Percentiles rank a stretch among this genome's conserved stretches.
Conservation (phyloP, 1,284 basidiomycete species). For the Phellinidium pouzarii region DNA sequence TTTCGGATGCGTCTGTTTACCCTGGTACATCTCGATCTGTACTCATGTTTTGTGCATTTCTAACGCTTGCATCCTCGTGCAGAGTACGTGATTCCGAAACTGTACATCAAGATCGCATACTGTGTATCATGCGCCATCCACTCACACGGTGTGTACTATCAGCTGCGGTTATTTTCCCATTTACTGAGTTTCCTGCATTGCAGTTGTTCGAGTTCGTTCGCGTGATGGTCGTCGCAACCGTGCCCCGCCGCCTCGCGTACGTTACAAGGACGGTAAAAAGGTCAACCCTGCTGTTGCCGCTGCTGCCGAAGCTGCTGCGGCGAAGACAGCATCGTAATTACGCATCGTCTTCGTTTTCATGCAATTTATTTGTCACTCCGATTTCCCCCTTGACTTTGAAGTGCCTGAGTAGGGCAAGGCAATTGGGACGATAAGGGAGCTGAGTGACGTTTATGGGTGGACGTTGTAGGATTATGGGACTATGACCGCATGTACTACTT, state of each 20-base stretch:
- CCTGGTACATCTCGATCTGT: constrained; percentile 52
- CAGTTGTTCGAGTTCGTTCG: constrained; percentile 87
- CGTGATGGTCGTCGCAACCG: constrained; percentile 92
- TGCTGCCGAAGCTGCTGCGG: constrained; percentile 48
- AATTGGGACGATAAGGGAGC: background rate
- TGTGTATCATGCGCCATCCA: constrained; percentile 99
- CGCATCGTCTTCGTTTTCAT: background rate
- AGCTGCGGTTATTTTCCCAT: constrained; percentile 26
- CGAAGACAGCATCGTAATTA: constrained; percentile 29
- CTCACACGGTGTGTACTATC: constrained; percentile 68
- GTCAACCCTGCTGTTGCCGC: constrained; percentile 67
- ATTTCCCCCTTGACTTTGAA: background rate
- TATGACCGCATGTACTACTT: background rate
- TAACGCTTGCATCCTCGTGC: constrained; percentile 18
- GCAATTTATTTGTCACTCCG: too few species aligned
- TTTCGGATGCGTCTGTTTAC: constrained; percentile 96
- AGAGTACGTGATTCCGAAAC: constrained; percentile 97
- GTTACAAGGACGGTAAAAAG: constrained; percentile 99
- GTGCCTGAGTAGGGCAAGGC: background rate
- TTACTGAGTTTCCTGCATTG: constrained; percentile 1
- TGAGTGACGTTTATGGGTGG: background rate
- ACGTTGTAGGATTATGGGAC: too few species aligned
- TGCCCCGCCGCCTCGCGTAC: constrained; percentile 88
- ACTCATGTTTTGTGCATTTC: constrained; percentile 6
- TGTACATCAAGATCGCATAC: constrained; percentile 99